These are phyloP conservation scores for Barbatosphaeria neglecta DNA, from an alignment of 495 filamentous ascomycete genomes.

Conservation along the genomic window DNA sequence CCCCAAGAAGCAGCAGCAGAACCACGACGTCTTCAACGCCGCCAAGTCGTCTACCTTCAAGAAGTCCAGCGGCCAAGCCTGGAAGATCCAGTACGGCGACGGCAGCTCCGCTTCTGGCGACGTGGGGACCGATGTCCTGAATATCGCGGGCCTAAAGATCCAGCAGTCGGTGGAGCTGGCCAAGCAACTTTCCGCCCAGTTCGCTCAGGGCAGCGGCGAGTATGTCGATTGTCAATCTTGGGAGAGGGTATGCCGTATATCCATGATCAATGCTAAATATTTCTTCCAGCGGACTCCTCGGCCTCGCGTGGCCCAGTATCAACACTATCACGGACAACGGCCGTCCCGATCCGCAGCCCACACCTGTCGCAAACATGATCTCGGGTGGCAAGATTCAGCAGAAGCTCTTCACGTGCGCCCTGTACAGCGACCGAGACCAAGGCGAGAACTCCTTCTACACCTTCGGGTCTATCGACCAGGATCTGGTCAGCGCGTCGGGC, in stretches of 20 bases:
- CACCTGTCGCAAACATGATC: slow-evolving; percentile 70
- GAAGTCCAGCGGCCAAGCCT: slow-evolving; percentile 34
- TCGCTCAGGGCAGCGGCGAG: slow-evolving; percentile 50
- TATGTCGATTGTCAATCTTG: too few relatives aligned
- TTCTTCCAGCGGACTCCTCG: slow-evolving; percentile 63
- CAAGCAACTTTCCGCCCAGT: slow-evolving; percentile 49
- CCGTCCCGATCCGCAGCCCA: slow-evolving; percentile 44
- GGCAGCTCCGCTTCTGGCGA: slow-evolving; percentile 56
- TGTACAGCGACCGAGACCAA: slow-evolving; percentile 52
- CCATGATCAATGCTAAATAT: too few relatives aligned
- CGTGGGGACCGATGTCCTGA: slow-evolving; percentile 59
- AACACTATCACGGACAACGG: slow-evolving; percentile 48
- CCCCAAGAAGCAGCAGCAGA: slow-evolving; percentile 18
- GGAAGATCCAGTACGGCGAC: slow-evolving; percentile 68
- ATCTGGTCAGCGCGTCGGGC: slow-evolving; percentile 42
- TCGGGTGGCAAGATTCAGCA: slow-evolving; percentile 51
- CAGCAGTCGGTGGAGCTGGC: slow-evolving; percentile 64
- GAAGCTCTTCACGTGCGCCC: slow-evolving; percentile 63
- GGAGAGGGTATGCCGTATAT: too few relatives aligned
- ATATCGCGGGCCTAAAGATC: slow-evolving; percentile 56
- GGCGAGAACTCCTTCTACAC: slow-evolving; percentile 62
- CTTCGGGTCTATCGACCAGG: slow-evolving; percentile 66
- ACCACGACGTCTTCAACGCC: slow-evolving; percentile 45
- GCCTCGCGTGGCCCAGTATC: slow-evolving; percentile 58
- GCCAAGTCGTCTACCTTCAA: slow-evolving; percentile 53